Evolutionary conservation across 2,329 filamentous ascomycete species (phyloP).

Genomic region (Phoma sp.): DNA sequence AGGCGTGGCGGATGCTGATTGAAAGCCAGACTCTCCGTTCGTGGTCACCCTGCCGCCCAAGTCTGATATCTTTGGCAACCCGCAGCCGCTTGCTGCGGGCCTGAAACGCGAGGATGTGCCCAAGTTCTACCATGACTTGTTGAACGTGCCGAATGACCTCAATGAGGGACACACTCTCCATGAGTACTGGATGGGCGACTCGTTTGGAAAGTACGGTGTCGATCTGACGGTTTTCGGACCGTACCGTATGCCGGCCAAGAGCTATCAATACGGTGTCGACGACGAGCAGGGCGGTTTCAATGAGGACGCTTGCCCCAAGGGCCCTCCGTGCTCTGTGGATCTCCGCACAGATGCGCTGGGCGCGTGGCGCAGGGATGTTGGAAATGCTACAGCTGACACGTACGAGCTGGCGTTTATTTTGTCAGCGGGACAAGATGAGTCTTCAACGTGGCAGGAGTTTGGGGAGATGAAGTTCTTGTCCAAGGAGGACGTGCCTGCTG

Average conservation of each 20-base stretch:
- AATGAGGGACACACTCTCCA: slow-evolving; percentile 61
- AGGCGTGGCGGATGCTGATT: neutral
- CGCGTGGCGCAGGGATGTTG: slow-evolving; percentile 59
- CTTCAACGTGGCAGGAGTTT: slow-evolving; percentile 63
- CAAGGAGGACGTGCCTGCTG: slow-evolving; percentile 56
- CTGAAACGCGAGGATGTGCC: slow-evolving; percentile 56
- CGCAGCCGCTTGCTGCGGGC: slow-evolving; percentile 52
- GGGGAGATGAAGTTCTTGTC: slow-evolving; percentile 60
- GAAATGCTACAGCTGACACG: slow-evolving; percentile 54
- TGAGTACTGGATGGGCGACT: slow-evolving; percentile 65
- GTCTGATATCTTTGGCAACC: slow-evolving; percentile 60
- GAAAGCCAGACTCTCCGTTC: slow-evolving; percentile 54
- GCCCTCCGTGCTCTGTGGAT: slow-evolving; percentile 54
- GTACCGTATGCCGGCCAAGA: slow-evolving; percentile 56
- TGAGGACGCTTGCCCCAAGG: slow-evolving; percentile 54
- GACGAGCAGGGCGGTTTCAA: slow-evolving; percentile 54
- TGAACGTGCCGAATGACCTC: slow-evolving; percentile 58
- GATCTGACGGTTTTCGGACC: slow-evolving; percentile 60
- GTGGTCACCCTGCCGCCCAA: slow-evolving; percentile 54
- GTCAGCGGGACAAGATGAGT: slow-evolving; percentile 62
- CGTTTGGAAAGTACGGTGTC: slow-evolving; percentile 59
- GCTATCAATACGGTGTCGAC: slow-evolving; percentile 60
- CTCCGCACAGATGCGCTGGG: slow-evolving; percentile 58
- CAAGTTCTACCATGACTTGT: slow-evolving; percentile 57
- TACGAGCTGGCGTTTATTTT: slow-evolving; percentile 62